Conservation (phyloP, 768 basidiomycete genomes). For the Leccinum barrowsii region DNA sequence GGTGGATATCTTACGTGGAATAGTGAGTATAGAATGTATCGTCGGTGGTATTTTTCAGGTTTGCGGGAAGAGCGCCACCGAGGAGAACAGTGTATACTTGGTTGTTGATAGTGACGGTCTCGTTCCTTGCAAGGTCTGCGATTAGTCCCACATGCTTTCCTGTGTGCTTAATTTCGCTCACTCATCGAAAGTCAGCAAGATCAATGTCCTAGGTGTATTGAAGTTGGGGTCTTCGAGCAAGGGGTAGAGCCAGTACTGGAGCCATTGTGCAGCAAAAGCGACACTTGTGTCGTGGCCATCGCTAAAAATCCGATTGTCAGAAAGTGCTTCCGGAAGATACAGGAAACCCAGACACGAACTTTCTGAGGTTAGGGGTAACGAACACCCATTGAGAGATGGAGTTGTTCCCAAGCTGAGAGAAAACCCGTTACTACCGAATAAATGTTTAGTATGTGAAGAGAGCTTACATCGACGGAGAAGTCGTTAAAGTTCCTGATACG, state of each 20-base stretch:
- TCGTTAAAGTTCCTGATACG: constrained; percentile 59
- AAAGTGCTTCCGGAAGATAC: background rate
- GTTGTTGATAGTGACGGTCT: constrained; percentile 39
- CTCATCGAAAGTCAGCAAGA: constrained; percentile 62
- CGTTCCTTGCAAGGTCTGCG: constrained; percentile 15
- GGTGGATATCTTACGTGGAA: constrained; percentile 30
- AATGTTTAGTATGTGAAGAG: background rate
- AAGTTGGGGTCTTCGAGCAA: constrained; percentile 48
- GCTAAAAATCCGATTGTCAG: constrained; percentile 28
- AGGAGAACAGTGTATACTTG: constrained; percentile 42
- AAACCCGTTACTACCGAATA: background rate
- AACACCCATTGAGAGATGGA: constrained; percentile 56
- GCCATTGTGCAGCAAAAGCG: constrained; percentile 44
- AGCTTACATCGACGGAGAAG: constrained; percentile 48
- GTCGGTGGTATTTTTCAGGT: constrained; percentile 45
- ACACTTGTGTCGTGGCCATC: constrained; percentile 59
- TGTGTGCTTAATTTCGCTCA: constrained; percentile 27
- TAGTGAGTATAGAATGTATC: constrained; percentile 57
- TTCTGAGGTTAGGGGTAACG: constrained; percentile 54
- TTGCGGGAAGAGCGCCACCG: constrained; percentile 41
- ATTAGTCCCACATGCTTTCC: background rate
- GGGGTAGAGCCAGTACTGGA: constrained; percentile 48
- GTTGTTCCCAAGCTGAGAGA: constrained; percentile 32
- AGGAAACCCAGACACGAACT: constrained; percentile 11
- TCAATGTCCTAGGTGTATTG: constrained; percentile 52